Base-by-base conservation (phyloP, 2,329 filamentous ascomycete genomes). In the Dactylonectria estremocensis region DNA sequence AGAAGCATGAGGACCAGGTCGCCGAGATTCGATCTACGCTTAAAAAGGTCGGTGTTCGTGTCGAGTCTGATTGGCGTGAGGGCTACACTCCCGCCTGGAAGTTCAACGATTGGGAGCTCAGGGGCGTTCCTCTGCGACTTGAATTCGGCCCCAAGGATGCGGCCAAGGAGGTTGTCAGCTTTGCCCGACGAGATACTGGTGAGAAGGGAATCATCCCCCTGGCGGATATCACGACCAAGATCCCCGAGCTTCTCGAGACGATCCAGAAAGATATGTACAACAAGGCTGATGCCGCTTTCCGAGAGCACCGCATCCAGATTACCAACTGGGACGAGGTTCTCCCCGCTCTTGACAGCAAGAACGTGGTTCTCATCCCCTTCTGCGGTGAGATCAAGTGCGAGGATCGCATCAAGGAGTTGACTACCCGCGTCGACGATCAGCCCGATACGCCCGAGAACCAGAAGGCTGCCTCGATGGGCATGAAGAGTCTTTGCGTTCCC, bases 21-120 rank as follows among this genome's bases (percentile, higher is more conserved):
- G 89, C 94, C 56, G 88, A 89, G 55, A 88, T 99, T 68, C 88
- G 89, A 56, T 83, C 86, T 37, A 88, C 89, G 11, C 87, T 99
- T 57, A 90, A 90, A 78, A 91, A 90, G 68, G 92, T 88, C 20
- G 92, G 91, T 63, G 86, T 99, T 45, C 93, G 96, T 66, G 89
- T 90, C 66, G 92, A 97, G 72, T 89, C 91, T 58, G 96, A 99
- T 79, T 88, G 90, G 79, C 92, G 97, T 67, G 95, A 98, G 58
- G 93, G 93, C 72, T 97, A 98, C 90, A 90, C 95, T 68, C 95
- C 96, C 45, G 95, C 94, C 72, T 98, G 93, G 91, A 99, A 99
- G 83, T 99, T 99, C 87, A 97, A 97, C 83, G 95, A 99, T 83
- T 98, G 95, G 94, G 97, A 99, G 82, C 88, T 98, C 76, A 97